Percentiles rank a stretch among this genome's conserved stretches.
Conservation (phyloP, 225 moss, liverwort and hornwort genomes). For the Physcomitrellopsis africana region DNA sequence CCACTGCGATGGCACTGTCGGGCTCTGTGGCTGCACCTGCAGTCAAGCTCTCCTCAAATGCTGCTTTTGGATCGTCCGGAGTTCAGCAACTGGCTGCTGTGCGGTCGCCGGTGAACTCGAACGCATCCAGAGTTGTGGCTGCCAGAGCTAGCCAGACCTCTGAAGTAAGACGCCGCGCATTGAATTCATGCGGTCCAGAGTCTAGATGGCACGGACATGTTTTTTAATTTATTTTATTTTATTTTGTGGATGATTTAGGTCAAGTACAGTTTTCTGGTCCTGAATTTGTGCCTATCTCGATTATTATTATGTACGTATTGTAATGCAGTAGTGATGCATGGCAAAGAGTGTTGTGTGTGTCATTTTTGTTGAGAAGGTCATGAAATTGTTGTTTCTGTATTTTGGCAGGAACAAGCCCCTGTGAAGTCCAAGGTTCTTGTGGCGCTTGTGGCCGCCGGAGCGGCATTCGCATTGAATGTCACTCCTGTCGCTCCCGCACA, state of each 20-base stretch:
- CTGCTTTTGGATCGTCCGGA: neutral
- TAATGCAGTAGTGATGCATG: neutral
- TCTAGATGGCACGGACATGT: neutral
- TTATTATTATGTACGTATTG: neutral
- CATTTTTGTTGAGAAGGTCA: neutral
- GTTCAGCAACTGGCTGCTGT: conserved; percentile 18
- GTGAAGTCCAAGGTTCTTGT: conserved; percentile 15
- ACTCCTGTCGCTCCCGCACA: conserved; percentile 23
- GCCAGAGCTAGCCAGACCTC: conserved; percentile 18
- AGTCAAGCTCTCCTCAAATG: neutral
- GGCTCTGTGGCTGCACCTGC: neutral
- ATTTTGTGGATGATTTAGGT: neutral
- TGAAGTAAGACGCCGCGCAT: conserved; percentile 8
- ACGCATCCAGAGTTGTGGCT: conserved; percentile 5
- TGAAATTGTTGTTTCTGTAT: neutral
- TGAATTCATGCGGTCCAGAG: neutral
- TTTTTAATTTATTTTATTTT: no score
- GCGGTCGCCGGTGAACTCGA: neutral
- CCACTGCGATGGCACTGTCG: conserved; percentile 1
- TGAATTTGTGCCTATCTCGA: no score
- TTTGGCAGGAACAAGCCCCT: neutral
- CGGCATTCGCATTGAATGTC: conserved; percentile 22
- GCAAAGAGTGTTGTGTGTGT: neutral
- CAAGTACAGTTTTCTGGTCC: no score
- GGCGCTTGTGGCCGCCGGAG: conserved; percentile 34